A percentile compares a stretch with the other conserved stretches of the same genome.
Conservation (phyloP, 192 early-diverging fungal genomes). For the Backusella australiensis region DNA sequence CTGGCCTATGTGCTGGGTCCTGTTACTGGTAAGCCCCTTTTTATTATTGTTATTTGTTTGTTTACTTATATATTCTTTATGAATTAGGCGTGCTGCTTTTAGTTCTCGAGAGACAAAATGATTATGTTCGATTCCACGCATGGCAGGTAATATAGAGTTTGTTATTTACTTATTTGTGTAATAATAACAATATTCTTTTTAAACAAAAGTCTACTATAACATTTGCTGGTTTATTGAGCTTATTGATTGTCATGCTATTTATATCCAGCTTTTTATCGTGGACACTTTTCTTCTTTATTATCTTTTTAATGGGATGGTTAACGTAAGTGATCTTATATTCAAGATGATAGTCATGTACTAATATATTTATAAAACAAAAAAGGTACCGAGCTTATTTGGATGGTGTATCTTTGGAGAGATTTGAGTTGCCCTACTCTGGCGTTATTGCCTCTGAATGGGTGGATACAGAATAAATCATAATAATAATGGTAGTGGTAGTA, state of each 20-base stretch:
- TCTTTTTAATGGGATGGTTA: constrained; percentile 40
- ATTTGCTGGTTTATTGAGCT: constrained; percentile 29
- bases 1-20: constrained; percentile 63
- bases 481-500: neutral
- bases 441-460: constrained; percentile 62
- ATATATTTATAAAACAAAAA: neutral
- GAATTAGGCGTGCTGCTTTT: constrained; percentile 63
- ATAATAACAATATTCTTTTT: neutral
- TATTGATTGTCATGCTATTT: constrained; percentile 49
- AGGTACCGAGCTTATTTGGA: constrained; percentile 70
- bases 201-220: constrained; percentile 32
- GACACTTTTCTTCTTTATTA: constrained; percentile 41
- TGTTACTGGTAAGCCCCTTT: constrained; percentile 38
- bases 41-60: neutral
- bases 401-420: constrained; percentile 68
- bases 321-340: constrained; percentile 33
- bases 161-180: neutral
- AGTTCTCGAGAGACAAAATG: constrained; percentile 74
- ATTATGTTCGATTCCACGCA: constrained; percentile 68
- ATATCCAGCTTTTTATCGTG: constrained; percentile 44
- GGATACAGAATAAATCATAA: constrained; percentile 57
- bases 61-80: neutral
- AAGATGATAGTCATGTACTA: neutral
- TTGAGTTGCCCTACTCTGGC: constrained; percentile 67
- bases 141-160: constrained; percentile 49